Base-by-base conservation (phyloP, 352 stramenopile genomes). In the Pilasporangium apinafurcum region DNA sequence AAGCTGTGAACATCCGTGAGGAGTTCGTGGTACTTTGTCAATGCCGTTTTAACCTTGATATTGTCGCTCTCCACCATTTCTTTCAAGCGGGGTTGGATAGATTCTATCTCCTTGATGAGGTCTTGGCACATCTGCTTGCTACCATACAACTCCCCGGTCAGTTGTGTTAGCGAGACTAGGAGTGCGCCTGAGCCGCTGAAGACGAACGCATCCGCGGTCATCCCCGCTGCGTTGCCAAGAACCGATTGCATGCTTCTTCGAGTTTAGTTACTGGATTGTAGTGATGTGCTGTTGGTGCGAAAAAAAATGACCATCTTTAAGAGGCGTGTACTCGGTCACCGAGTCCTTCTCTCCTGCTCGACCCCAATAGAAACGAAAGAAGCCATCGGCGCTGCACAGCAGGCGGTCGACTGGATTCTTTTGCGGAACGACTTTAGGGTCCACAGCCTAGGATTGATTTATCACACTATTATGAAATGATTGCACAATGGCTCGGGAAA, bases 121-220 rank as follows among this genome's bases (percentile, higher is more conserved):
- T 48, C 42, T 22, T 48, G n/a, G 13, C 36, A 44, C 53, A 62
- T 52, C 17, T 48, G n/a, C 21, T 48, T 48, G 42, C 53, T 53
- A 4, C 34, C 30, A 26, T 48, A 25, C 6, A 62, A 32, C 27
- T 62, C 47, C 21, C 6, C 14, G 10, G 34, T 35, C 17, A 59
- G 51, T 12, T 44, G 26, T 5, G 13, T 17, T n/a, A 53, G 38
- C 20, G 37, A 25, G 13, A 45, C 8, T 8, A 59, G 16, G 22
- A 59, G 17, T 16, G 32, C 6, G 8, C 17, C 44, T 14, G 31
- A 37, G 14, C 28, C 44, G 17, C 25, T 27, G 18, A 53, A 34
- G 17, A 20, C 31, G 26, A 53, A 37, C 10, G 29, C 30, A 6
- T 38, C 26, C 13, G 20, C 41, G 8, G 24, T 32, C 18, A 48